These are phyloP conservation scores for Omphalotus guepiniiformis DNA, from an alignment of 768 basidiomycete genomes.

Conservation along the genomic window DNA sequence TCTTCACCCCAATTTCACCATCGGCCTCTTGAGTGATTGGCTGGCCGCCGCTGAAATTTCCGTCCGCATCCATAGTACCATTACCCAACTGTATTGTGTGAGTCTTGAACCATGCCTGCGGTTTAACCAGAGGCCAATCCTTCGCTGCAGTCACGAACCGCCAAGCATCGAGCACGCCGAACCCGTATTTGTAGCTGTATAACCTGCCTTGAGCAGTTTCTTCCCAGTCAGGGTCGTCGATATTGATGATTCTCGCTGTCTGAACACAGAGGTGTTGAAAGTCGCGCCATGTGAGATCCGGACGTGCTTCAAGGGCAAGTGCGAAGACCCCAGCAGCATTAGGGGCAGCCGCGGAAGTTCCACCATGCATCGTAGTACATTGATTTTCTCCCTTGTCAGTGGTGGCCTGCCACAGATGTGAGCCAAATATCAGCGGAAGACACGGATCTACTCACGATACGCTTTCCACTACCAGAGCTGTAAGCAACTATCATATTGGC, in stretches of 20 bases:
- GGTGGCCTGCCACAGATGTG: constrained; percentile 61
- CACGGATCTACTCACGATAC: constrained; percentile 64
- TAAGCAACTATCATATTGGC: constrained; percentile 97
- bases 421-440: constrained; percentile 12
- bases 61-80: constrained; percentile 51
- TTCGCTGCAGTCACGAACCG: constrained; percentile 77
- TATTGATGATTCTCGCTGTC: constrained; percentile 74
- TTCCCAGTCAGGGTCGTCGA: constrained; percentile 94
- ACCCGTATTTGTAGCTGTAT: constrained; percentile 92
- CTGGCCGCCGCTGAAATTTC: constrained; percentile 58
- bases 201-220: constrained; percentile 59
- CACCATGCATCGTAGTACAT: constrained; percentile 84
- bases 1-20: constrained; percentile 44
- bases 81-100: constrained; percentile 63
- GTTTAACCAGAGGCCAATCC: constrained; percentile 84
- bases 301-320: constrained; percentile 83
- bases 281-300: constrained; percentile 96
- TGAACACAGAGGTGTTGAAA: constrained; percentile 85
- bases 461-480: constrained; percentile 89
- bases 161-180: constrained; percentile 82
- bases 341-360: constrained; percentile 97
- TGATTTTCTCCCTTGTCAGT: constrained; percentile 86
- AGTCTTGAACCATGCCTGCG: constrained; percentile 86
- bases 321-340: constrained; percentile 94
- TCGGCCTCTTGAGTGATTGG: constrained; percentile 47